phyloP scores from a whole-genome alignment of 2,329 filamentous ascomycete species.

The Fusarium sp. region DNA sequence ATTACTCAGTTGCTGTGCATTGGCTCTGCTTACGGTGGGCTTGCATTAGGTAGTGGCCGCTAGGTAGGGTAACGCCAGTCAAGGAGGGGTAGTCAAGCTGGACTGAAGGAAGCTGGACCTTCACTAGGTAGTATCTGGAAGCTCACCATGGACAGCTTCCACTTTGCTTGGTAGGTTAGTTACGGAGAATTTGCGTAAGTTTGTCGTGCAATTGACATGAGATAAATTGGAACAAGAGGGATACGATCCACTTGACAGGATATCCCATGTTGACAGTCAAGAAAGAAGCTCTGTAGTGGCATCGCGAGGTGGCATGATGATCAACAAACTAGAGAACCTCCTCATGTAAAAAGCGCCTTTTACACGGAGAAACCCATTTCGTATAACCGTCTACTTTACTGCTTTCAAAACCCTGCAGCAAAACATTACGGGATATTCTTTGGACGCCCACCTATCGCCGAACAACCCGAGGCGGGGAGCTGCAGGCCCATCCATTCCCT shows the following conservation, averaged over 20 bases:
- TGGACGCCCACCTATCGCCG: constrained; percentile 30
- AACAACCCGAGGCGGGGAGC: constrained; percentile 17
- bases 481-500: background rate
- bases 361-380: constrained; percentile 2
- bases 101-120: background rate
- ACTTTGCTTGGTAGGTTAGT: background rate
- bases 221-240: background rate
- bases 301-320: background rate
- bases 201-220: background rate
- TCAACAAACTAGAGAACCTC: background rate
- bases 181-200: background rate
- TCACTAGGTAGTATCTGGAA: background rate
- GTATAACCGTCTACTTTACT: background rate
- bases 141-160: background rate
- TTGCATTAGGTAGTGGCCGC: constrained; percentile 37
- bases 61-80: constrained; percentile 5
- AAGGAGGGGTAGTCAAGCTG: constrained; percentile 10
- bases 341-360: background rate
- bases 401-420: constrained; percentile 19
- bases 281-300: background rate
- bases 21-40: background rate
- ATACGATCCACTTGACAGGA: background rate
- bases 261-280: background rate
- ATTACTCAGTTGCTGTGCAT: background rate
- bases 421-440: background rate